These are phyloP conservation scores for Rhodotorula sp. DNA, from an alignment of 1,284 basidiomycete species.

Conservation along the genomic window DNA sequence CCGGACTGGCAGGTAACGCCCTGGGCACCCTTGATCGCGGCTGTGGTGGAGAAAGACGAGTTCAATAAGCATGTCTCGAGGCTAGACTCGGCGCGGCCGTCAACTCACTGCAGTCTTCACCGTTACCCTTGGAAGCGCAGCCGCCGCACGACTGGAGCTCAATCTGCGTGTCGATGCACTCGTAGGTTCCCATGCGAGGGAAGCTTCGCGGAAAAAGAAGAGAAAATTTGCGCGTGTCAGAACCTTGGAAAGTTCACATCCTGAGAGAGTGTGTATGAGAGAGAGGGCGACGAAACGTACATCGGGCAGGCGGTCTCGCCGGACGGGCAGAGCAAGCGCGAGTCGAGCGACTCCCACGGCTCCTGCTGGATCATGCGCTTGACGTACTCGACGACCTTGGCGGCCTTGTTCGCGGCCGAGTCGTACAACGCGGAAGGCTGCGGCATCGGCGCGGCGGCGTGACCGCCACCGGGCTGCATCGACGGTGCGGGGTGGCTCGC, in stretches of 20 bases:
- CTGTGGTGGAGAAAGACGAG: constrained; percentile 1
- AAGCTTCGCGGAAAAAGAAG: constrained; percentile 12
- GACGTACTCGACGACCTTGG: constrained; percentile 19
- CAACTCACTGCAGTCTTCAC: constrained; percentile 61
- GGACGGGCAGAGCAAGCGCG: constrained; percentile 36
- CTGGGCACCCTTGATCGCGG: constrained; percentile 61
- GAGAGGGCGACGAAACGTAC: constrained; percentile 16
- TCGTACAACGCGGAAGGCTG: constrained; percentile 20
- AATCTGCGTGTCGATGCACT: constrained; percentile 50
- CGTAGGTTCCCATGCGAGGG: constrained; percentile 45
- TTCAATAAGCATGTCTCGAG: background rate
- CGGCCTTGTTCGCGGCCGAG: constrained; percentile 8
- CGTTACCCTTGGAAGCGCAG: constrained; percentile 57
- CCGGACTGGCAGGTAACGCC: constrained; percentile 57
- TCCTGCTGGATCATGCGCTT: constrained; percentile 23
- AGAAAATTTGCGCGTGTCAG: background rate
- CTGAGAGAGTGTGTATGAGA: background rate
- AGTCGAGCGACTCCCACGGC: constrained; percentile 35
- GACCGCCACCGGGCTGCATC: constrained; percentile 1
- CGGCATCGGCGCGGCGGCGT: constrained; percentile 13
- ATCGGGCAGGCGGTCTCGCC: constrained; percentile 44
- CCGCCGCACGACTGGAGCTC: constrained; percentile 63
- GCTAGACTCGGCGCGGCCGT: background rate
- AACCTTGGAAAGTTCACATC: background rate
- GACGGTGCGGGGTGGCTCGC: background rate